Evolutionary conservation across 73 alveolate species (phyloP), one percentile per base, ranked within the genome.

Genomic region (Symbiodinium natans): DNA sequence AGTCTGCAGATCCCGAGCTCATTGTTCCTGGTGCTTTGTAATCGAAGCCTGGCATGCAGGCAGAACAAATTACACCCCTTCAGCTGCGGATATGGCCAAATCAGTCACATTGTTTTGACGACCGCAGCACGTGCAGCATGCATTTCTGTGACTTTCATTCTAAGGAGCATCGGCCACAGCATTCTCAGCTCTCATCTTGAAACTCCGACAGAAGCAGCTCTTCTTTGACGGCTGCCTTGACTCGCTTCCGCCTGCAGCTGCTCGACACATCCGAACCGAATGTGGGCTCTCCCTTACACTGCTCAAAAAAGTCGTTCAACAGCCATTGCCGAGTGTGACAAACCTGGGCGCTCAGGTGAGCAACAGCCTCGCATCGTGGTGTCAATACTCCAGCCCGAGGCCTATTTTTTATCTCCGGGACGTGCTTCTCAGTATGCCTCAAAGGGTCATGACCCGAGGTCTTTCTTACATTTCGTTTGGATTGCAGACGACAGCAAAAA

Each of bases 331-430:
- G 59, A 6, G 6, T 13, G 13, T 13, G 59, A 46, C 6, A 46
- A 13, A 9, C 59, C 59, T 9, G 59, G 6, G 59, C 59, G 13
- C 59, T 63, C 71, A 88, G 95, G 86, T 90, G 87, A 90, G 97
- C 88, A 90, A 90, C 40, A 90, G 88, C 97, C 48, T 82, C 27
- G 97, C 97, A 6, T 90, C 97, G 80, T 90, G 97, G 97, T 74
- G 88, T 73, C 97, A 90, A 71, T 90, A 90, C 52, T 39, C 88
- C 54, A 71, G 95, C 25, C 40, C 6, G 84, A 71, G 10, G 6
- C 92, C 52, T 41, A 46, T 46, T 3, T 5, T 39, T 33, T 39
- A 10, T 41, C 40, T 34, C 38, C 29, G 9, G 36, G 21, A 27
- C 7, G 13, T 33, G 86, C 86, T 21, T 56, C 17, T 56, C 27